phyloP scores from a whole-genome alignment of 768 basidiomycete genomes.

The Cystofilobasidium macerans region DNA sequence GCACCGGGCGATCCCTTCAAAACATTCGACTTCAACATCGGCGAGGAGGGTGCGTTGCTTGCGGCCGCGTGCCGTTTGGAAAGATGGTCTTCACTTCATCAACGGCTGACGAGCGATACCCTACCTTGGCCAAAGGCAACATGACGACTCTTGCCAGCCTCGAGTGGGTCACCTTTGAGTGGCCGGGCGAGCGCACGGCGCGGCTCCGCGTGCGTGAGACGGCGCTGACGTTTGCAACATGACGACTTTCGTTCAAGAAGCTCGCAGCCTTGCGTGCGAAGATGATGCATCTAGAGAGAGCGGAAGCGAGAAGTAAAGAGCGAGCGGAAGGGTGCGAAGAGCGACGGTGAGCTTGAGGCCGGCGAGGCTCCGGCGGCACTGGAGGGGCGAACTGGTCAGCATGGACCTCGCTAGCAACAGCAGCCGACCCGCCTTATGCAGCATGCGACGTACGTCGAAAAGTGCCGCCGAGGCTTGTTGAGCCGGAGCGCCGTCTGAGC shows the following conservation, averaged over 20 bases:
- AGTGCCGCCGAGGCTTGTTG: constrained; percentile 21
- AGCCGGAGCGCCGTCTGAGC: constrained; percentile 12
- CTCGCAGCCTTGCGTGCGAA: not conserved
- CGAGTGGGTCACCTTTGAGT: constrained; percentile 66
- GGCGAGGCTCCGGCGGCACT: not conserved
- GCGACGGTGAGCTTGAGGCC: not conserved
- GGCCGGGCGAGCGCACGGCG: constrained; percentile 73
- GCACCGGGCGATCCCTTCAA: constrained; percentile 78
- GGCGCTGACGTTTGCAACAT: constrained; percentile 76
- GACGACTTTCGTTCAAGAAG: constrained; percentile 16
- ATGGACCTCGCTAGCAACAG: too few species aligned
- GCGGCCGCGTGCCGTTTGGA: not conserved
- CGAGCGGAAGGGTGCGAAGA: not conserved
- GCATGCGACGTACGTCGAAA: not conserved
- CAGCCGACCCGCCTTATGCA: too few species aligned
- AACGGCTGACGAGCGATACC: not conserved
- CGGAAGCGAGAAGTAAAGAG: not conserved
- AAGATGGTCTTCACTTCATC: too few species aligned
- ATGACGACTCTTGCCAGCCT: constrained; percentile 56
- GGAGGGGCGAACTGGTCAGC: not conserved
- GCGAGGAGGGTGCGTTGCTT: constrained; percentile 56
- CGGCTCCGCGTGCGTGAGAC: constrained; percentile 70
- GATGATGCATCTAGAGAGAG: not conserved
- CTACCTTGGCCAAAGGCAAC: constrained; percentile 45
- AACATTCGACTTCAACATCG: constrained; percentile 71